Base-by-base conservation (phyloP, 257 asterid species). In the Salvia miltiorrhiza region DNA sequence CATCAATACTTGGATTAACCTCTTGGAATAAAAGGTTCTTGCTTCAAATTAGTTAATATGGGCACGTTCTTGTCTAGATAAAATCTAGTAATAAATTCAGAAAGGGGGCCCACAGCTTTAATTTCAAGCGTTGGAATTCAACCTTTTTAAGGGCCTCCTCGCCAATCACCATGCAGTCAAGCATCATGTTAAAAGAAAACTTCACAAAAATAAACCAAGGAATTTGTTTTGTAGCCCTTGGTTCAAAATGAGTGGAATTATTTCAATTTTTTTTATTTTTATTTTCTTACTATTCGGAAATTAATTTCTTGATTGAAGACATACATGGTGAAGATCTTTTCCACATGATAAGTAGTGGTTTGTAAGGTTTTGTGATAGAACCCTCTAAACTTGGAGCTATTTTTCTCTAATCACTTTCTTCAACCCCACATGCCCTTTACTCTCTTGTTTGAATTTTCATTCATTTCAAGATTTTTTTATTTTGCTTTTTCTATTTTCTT, bases 151-250 rank as follows among this genome's bases (percentile, higher is more conserved):
- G 70, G 43, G 52, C 4, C 60, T 61, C n/a, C n/a, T 54, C 49
- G 73, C 67, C 79, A 80, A 69, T 75, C 80, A 24, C 54, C 49
- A 50, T 30, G 35, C 35, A n/a, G n/a, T n/a, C n/a, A n/a, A n/a
- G n/a, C n/a, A n/a, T n/a, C n/a, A n/a, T 76, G 74, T 68, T 68
- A 67, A 10, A 32, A 13, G 37, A 73, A 59, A 32, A 39, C 40
- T 45, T n/a, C 59, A 26, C 65, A 41, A 53, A 26, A 74, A 54
- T 53, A 70, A 77, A 63, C 61, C 44, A 37, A 58, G 21, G 1
- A 0, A 68, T 60, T 81, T 75, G 83, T 75, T 75, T 72, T 72
- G 45, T 77, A 62, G 64, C 64, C 53, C 67, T 70, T 80, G 73
- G 40, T 59, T 30, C 32, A 41, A 43, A 61, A 26, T 43, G 54